A percentile compares a stretch with the other conserved stretches of the same genome.
phyloP scores from a whole-genome alignment of 2,329 filamentous ascomycete genomes.

The Talaromyces sp. region DNA sequence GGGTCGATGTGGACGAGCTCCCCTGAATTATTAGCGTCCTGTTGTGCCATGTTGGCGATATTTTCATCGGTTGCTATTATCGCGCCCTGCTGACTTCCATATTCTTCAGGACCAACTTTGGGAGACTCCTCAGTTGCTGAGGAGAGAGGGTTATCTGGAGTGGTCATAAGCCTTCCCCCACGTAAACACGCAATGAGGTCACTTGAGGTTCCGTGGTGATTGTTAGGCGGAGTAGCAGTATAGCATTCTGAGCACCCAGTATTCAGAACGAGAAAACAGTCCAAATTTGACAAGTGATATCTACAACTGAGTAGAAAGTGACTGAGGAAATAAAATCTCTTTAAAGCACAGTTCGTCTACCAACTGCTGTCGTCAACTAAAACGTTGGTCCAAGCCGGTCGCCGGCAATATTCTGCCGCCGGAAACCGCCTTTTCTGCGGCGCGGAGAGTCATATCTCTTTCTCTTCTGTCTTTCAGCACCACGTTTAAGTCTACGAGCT shows the following conservation, averaged over 20 bases:
- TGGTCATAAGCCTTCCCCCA: slow-evolving; percentile 27
- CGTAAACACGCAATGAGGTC: slow-evolving; percentile 11
- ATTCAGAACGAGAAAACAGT: not conserved
- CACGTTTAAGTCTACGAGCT: not conserved
- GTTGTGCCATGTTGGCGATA: slow-evolving; percentile 8
- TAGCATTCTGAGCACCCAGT: slow-evolving; percentile 14
- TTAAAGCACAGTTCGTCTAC: not conserved
- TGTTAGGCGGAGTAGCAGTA: slow-evolving; percentile 16
- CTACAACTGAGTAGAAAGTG: not conserved
- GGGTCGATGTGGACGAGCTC: slow-evolving; percentile 16
- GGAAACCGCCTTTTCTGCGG: slow-evolving; percentile 11
- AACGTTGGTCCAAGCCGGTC: not conserved
- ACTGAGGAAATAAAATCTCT: slow-evolving; percentile 3
- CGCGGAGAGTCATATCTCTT: not conserved
- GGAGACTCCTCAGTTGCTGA: slow-evolving; percentile 15
- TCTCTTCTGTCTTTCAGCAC: not conserved
- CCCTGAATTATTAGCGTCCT: slow-evolving; percentile 9
- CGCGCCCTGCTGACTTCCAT: not conserved
- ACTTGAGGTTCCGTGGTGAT: slow-evolving; percentile 7
- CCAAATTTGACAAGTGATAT: not conserved
- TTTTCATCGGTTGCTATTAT: not conserved
- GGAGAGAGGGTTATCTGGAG: slow-evolving; percentile 19
- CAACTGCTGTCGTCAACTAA: not conserved
- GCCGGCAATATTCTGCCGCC: slow-evolving; percentile 24
- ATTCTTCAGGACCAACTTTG: not conserved